These are phyloP conservation scores for Westerdykella sp. DNA, from an alignment of 2,329 filamentous ascomycete species.

Conservation along the genomic window DNA sequence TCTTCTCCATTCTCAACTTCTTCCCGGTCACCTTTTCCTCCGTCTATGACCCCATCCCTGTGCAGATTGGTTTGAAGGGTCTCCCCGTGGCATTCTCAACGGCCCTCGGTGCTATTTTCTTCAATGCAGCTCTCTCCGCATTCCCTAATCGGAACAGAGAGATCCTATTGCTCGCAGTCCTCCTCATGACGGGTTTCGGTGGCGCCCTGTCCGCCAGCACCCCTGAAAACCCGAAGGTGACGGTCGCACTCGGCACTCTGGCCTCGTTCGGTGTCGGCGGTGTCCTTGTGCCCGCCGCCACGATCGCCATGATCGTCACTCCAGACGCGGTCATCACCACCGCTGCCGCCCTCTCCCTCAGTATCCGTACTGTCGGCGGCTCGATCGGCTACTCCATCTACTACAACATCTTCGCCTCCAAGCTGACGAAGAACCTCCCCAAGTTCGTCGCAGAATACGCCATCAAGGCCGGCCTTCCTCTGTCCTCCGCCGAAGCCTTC, in stretches of 20 bases:
- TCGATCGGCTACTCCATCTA: conserved; percentile 34
- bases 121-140: conserved; percentile 23
- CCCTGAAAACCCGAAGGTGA: conserved; percentile 26
- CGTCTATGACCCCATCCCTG: conserved; percentile 25
- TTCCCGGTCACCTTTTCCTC: conserved; percentile 25
- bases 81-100: conserved; percentile 21
- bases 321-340: conserved; percentile 32
- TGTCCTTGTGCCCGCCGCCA: conserved; percentile 31
- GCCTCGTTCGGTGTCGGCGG: conserved; percentile 36
- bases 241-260: conserved; percentile 25
- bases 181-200: conserved; percentile 29
- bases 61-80: conserved; percentile 29
- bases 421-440: conserved; percentile 21
- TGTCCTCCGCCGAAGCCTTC: conserved; percentile 31
- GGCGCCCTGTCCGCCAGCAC: conserved; percentile 27
- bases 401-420: conserved; percentile 32
- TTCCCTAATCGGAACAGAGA: conserved; percentile 20
- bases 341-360: conserved; percentile 40
- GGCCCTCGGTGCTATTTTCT: conserved; percentile 22
- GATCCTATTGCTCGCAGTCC: conserved; percentile 25
- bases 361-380: conserved; percentile 40
- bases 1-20: conserved; percentile 28
- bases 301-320: conserved; percentile 30
- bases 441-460: conserved; percentile 23
- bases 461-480: conserved; percentile 36